Evolutionary conservation across 371 early-diverging fungal genomes (phyloP), one percentile per base, ranked within the genome.

Genomic region (Rhizopus delemar): DNA sequence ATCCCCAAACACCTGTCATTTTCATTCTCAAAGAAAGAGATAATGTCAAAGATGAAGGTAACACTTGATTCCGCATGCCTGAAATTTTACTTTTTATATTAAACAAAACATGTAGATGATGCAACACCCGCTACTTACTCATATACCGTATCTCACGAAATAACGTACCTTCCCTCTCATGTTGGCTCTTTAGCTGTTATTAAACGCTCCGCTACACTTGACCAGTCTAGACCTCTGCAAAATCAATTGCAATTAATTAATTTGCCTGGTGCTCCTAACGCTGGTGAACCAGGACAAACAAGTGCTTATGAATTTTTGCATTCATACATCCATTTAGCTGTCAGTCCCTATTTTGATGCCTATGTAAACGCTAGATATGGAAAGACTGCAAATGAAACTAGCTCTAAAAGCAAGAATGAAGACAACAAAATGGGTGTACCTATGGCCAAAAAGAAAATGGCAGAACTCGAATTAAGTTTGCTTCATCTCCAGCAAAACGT

Each of bases 301-400:
- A 91, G 86, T 55, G 92, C 94, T n/a, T 98, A 94, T 70, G 96
- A 96, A 71, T 87, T 93, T 5, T 74, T 97, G 39, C 96, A 96
- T 57, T 85, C 92, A 0, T 92, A 92, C 62, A 90, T 98, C 63
- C 97, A 95, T 70, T 86, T 92, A 65, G 98, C 94, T 7, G 94
- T 97, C 59, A 85, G 93, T 28, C 98, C 98, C n/a, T 96, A 93
- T 76, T 97, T 98, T 69, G 93, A 97, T 66, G 95, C 98, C 13
- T 96, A 88, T 63, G 93, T 93, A 33, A 79, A 84, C 55, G 87
- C 91, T 36, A 85, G 89, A 65, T 84, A 84, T 53, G 77, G 77
- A n/a, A 75, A 83, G 13, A 34, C 51, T 16, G 74, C 66, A 51
- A 60, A 59, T 38, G 73, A 69, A 28, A 57, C 62, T 12, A 60